Evolutionary conservation across 2,329 filamentous ascomycete species (phyloP).

Genomic region (Pyricularia sp.): DNA sequence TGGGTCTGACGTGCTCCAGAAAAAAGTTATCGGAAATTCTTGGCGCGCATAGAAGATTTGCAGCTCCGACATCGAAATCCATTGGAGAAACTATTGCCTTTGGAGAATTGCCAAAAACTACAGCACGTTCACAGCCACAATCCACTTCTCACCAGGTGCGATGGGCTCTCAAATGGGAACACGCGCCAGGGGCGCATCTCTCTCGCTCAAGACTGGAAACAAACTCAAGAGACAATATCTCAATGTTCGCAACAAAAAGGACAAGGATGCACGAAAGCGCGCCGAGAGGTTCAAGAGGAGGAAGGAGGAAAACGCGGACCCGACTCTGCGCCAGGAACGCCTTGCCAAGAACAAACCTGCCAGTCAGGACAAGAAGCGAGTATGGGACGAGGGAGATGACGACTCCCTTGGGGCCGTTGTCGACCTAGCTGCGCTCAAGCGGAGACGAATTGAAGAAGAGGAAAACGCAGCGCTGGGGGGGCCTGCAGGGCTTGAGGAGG

Average conservation of each 20-base stretch:
- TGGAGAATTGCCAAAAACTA: too few species aligned
- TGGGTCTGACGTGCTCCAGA: background rate
- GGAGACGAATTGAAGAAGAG: constrained; percentile 36
- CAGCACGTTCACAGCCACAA: background rate
- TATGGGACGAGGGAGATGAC: constrained; percentile 67
- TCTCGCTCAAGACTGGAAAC: constrained; percentile 43
- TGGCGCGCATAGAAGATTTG: background rate
- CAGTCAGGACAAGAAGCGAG: constrained; percentile 76
- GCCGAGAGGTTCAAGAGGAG: constrained; percentile 41
- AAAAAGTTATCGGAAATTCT: constrained; percentile 2
- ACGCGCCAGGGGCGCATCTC: constrained; percentile 14
- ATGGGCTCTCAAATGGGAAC: constrained; percentile 13
- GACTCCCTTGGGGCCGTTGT: constrained; percentile 43
- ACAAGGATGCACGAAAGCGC: constrained; percentile 35
- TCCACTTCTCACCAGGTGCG: background rate
- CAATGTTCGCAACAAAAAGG: constrained; percentile 68
- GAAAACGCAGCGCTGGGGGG: constrained; percentile 33
- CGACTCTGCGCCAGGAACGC: constrained; percentile 58
- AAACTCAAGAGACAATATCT: constrained; percentile 69
- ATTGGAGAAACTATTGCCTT: background rate
- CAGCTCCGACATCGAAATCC: background rate
- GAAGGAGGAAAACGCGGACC: constrained; percentile 76
- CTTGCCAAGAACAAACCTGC: constrained; percentile 65
- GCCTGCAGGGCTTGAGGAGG: constrained; percentile 26
- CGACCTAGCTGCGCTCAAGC: constrained; percentile 46